Conservation (phyloP, 495 filamentous ascomycete species). For the Cercophora sp. region DNA sequence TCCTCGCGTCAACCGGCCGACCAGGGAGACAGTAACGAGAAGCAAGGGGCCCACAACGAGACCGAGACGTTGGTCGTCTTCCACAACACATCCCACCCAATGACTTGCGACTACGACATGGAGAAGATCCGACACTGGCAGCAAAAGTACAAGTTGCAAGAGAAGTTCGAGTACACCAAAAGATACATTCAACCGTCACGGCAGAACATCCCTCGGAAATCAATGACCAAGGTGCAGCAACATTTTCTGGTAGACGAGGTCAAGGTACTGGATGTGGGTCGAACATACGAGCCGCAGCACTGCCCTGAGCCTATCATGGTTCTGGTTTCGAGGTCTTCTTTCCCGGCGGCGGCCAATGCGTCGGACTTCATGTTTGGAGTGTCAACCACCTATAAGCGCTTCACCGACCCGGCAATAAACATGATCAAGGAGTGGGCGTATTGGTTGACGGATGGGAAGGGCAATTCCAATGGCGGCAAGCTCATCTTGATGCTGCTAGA, state of each 20-base stretch:
- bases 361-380: conserved; percentile 52
- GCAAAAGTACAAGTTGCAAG: conserved; percentile 41
- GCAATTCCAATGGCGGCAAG: conserved; percentile 48
- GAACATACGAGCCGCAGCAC: conserved; percentile 33
- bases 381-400: conserved; percentile 44
- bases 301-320: conserved; percentile 47
- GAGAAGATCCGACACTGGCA: conserved; percentile 38
- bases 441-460: conserved; percentile 47
- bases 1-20: background rate
- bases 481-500: conserved; percentile 42
- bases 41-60: no score
- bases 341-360: conserved; percentile 41
- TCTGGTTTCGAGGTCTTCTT: conserved; percentile 43
- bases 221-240: conserved; percentile 43
- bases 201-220: conserved; percentile 40
- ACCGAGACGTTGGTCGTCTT: background rate
- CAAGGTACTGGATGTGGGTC: conserved; percentile 42
- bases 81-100: conserved; percentile 21
- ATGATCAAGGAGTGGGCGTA: conserved; percentile 46
- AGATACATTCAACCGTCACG: conserved; percentile 46
- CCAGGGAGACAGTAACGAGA: background rate
- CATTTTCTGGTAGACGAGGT: conserved; percentile 41
- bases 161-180: conserved; percentile 49
- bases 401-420: conserved; percentile 39
- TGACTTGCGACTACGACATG: conserved; percentile 46